A percentile compares a stretch with the other conserved stretches of the same genome.
Conservation (phyloP, 441 rosid genomes). For the Adansonia madagascariensis region DNA sequence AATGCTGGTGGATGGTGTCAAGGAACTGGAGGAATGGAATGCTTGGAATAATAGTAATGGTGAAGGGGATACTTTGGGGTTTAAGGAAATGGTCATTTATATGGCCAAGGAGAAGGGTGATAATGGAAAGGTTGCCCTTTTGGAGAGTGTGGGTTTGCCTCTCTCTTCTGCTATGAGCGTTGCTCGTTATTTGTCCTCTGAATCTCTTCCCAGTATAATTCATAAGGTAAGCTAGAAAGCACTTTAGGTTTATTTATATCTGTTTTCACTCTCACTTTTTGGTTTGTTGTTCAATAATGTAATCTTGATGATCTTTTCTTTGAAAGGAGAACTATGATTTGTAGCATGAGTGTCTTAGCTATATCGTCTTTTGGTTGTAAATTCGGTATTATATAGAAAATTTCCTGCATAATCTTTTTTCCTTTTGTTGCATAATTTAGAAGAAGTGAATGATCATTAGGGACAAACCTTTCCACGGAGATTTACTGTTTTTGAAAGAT, state of each 20-base stretch:
- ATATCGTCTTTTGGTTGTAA: neutral
- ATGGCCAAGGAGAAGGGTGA: conserved; percentile 83
- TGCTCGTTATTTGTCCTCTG: conserved; percentile 66
- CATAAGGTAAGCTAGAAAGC: conserved; percentile 46
- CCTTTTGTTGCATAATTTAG: neutral
- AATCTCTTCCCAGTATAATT: conserved; percentile 60
- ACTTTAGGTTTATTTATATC: neutral
- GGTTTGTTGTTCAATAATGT: neutral
- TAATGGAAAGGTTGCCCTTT: conserved; percentile 75
- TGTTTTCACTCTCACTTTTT: conserved; percentile 7
- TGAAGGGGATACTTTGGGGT: conserved; percentile 41
- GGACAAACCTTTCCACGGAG: neutral
- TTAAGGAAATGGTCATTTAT: conserved; percentile 66
- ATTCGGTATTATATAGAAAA: neutral
- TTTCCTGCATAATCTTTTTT: neutral
- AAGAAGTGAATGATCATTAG: neutral
- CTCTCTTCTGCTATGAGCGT: conserved; percentile 72
- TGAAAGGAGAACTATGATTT: conserved; percentile 14
- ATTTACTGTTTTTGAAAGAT: neutral
- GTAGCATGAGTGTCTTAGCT: neutral
- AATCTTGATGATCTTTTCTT: neutral
- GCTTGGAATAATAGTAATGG: conserved; percentile 43
- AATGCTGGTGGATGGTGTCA: conserved; percentile 62
- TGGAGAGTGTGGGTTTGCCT: conserved; percentile 78
- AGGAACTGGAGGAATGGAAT: conserved; percentile 78